phyloP scores from a whole-genome alignment of 352 stramenopile genomes.

The Globisporangium viniferum region DNA sequence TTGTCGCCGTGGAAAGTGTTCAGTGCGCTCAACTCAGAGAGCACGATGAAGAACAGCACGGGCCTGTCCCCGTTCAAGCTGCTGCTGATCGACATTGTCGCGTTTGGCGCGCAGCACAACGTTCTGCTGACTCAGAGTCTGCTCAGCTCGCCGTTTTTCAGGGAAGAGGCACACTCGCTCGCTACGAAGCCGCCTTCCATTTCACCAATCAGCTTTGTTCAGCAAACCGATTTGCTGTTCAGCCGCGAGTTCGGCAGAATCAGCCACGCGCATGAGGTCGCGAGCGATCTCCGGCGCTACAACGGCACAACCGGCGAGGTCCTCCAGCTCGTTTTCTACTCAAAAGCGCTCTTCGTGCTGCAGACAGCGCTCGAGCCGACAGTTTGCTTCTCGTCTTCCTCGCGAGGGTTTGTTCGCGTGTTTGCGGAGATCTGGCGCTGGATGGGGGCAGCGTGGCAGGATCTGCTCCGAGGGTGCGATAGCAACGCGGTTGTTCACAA shows the following conservation, averaged over 20 bases:
- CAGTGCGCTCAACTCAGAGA: neutral
- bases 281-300: slow-evolving; percentile 31
- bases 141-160: slow-evolving; percentile 28
- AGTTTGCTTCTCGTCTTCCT: neutral
- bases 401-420: slow-evolving; percentile 15
- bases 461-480: slow-evolving; percentile 1
- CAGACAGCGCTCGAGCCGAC: slow-evolving; percentile 11
- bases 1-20: slow-evolving; percentile 10
- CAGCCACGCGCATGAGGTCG: slow-evolving; percentile 28
- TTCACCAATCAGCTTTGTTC: slow-evolving; percentile 8
- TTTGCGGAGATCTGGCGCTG: slow-evolving; percentile 27
- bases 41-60: slow-evolving; percentile 7
- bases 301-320: slow-evolving; percentile 39
- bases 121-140: slow-evolving; percentile 22
- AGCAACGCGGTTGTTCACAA: neutral
- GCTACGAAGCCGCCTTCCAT: slow-evolving; percentile 3
- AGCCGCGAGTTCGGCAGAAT: slow-evolving; percentile 27
- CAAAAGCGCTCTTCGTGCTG: slow-evolving; percentile 17
- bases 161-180: slow-evolving; percentile 2
- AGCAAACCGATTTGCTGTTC: slow-evolving; percentile 26
- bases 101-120: slow-evolving; percentile 16
- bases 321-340: slow-evolving; percentile 30
- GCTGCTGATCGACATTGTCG: slow-evolving; percentile 27
- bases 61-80: slow-evolving; percentile 32
- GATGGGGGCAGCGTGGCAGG: slow-evolving; percentile 22